Base-by-base conservation (phyloP, 2,329 filamentous ascomycete genomes). In the Nemania sp. region DNA sequence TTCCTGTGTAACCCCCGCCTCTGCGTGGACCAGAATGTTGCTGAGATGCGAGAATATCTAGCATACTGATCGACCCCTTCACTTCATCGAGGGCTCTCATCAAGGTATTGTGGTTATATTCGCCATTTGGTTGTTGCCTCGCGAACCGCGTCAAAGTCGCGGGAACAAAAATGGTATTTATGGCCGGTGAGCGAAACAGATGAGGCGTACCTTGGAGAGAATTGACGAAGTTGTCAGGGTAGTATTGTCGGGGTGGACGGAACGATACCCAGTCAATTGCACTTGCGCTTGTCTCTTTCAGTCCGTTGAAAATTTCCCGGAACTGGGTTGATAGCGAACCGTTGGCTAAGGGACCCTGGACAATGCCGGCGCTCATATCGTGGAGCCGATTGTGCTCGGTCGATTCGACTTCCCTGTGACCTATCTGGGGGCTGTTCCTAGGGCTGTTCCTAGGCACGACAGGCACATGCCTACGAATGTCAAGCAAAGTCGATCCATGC, bases 181-280 rank as follows among this genome's bases (percentile, higher is more conserved):
- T 56, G 43, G 29, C 21, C 2, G 42, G 37, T 15, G 43, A 29
- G 20, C 56, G 37, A 34, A 58, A 53, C 34, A 58, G 48, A 20
- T 58, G 48, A 47, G 56, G 48, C 42, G 56, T 53, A n/a, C 46
- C 34, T 6, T 53, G 34, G 40, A 63, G 25, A 9, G 61, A 63
- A 18, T 63, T 53, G 34, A 56, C 50, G 43, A 64, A 61, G 32
- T 51, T 59, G 7, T 54, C 51, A 10, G 56, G 62, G 12, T 64
- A 59, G 32, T 64, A 61, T 34, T 40, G 40, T 3, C 43, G 62
- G 17, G 62, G 62, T 1, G 51, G 62, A n/a, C 43, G 43, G 35
- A 61, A 64, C 17, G 18, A 39, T 17, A 34, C n/a, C 58, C 59
- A 64, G 15, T 64, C 37, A 3, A 64, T 54, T 54, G 55, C 43